These are phyloP conservation scores for Jatropha podagrica DNA, from an alignment of 441 rosid species.

Conservation along the genomic window DNA sequence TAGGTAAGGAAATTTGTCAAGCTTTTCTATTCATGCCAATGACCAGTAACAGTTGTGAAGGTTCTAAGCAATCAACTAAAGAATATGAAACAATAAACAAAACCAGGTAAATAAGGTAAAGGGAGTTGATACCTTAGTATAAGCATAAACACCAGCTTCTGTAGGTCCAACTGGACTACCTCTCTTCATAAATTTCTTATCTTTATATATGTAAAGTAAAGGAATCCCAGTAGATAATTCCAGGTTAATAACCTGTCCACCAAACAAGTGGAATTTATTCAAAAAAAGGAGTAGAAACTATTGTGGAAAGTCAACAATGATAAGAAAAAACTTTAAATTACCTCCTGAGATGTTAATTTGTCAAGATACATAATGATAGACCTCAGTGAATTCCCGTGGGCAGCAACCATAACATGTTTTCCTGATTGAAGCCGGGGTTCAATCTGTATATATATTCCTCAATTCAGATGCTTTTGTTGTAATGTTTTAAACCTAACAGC, in stretches of 20 bases:
- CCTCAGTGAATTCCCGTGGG: constrained; percentile 33
- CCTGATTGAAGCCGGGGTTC: not conserved
- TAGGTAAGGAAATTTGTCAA: too few relatives aligned
- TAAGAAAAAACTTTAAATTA: constrained; percentile 13
- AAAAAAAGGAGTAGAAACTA: not conserved
- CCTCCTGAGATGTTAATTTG: constrained; percentile 77
- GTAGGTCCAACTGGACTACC: constrained; percentile 79
- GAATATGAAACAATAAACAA: not conserved
- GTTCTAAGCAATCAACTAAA: not conserved
- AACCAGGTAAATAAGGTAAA: not conserved
- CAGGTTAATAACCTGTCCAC: constrained; percentile 57
- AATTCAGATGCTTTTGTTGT: not conserved
- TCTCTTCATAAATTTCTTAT: constrained; percentile 63
- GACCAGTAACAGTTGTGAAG: not conserved
- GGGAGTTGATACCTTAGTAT: constrained; percentile 52
- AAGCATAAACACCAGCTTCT: constrained; percentile 85
- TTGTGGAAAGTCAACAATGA: not conserved
- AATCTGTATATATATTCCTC: not conserved
- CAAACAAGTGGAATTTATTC: constrained; percentile 7
- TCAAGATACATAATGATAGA: constrained; percentile 91
- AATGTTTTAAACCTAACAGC: too few relatives aligned
- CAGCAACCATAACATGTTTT: constrained; percentile 1
- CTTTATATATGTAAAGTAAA: constrained; percentile 75
- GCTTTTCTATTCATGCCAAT: too few relatives aligned
- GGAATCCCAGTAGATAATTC: constrained; percentile 83